Evolutionary conservation across 2,329 filamentous ascomycete genomes (phyloP), one percentile per base, ranked within the genome.

Genomic region (Claviceps pazoutovae): DNA sequence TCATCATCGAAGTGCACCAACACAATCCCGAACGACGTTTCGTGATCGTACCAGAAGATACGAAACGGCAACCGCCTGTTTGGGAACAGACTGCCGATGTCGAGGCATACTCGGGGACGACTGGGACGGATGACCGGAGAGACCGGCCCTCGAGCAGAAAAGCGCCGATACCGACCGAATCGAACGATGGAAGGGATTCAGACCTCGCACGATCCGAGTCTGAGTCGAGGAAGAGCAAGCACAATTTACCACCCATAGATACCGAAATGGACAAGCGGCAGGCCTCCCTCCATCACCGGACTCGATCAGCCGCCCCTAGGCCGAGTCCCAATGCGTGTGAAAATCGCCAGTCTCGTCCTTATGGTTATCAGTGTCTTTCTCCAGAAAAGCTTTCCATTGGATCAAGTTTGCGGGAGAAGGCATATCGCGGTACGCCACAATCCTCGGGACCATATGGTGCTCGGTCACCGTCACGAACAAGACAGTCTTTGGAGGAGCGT

Each of bases 11-110:
- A 52, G 76, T 85, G 50, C 69, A 72, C 57, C 74, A 79, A 53
- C 63, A 74, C 59, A 80, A 80, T 57, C 73, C 75, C 4, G 84
- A 88, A 62, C 74, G 79, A 39, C 77, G 83, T 41, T 87, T 83
- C 58, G 79, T 86, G 8, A 66, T 84, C 39, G 66, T 84, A 26
- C 64, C 70, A 43, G 66, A 68, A 38, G 56, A 62, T 7, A 53
- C 56, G 11, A 58, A 51, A 16, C 44, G 52, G 11, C 38, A 46
- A 16, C 23, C 47, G 19, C 13, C 34, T 9, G 16, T 43, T 4
- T n/a, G 47, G 49, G 36, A 54, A 8, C 30, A 46, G 2, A 46
- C 23, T 13, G 34, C 17, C 13, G 9, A 42, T 44, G 43, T n/a
- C 14, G 47, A 50, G 30, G 41, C 19, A 14, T 30, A 26, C 4